phyloP scores from a whole-genome alignment of 345 rosid species.

The Corchorus capsularis region DNA sequence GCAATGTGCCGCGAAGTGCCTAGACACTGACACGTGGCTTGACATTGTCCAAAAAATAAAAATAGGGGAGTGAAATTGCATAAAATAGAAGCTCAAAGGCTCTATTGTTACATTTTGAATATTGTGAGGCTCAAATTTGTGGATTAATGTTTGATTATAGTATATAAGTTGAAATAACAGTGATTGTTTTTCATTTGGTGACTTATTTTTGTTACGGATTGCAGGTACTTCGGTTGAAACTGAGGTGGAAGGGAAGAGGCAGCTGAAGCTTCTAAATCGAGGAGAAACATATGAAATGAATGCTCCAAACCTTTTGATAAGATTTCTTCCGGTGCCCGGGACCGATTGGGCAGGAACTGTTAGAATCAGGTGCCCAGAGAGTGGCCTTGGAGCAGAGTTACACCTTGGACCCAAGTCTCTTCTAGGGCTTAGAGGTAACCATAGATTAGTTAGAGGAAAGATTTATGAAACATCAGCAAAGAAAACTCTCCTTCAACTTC shows the following conservation, averaged over 20 bases:
- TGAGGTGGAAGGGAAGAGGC: constrained; percentile 62
- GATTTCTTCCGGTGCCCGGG: constrained; percentile 57
- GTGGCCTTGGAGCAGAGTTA: constrained; percentile 63
- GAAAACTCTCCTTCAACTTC: constrained; percentile 45
- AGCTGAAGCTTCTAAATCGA: constrained; percentile 51
- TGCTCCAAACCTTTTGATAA: constrained; percentile 62
- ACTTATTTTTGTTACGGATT: background rate
- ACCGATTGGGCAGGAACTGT: constrained; percentile 74
- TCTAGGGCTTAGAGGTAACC: constrained; percentile 39
- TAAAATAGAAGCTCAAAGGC: too few relatives aligned
- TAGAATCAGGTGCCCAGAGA: constrained; percentile 57
- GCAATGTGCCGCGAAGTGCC: too few relatives aligned
- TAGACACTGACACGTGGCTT: too few relatives aligned
- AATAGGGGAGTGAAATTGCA: too few relatives aligned
- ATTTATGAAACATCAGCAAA: constrained; percentile 50
- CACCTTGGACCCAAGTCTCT: constrained; percentile 42
- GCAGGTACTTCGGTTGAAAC: constrained; percentile 70
- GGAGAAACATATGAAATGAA: constrained; percentile 82
- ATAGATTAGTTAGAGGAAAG: constrained; percentile 63
- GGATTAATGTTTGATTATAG: too few relatives aligned
- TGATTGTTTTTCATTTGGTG: too few relatives aligned
- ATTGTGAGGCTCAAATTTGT: too few relatives aligned
- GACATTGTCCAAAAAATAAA: too few relatives aligned
- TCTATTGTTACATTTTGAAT: too few relatives aligned
- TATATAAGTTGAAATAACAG: too few relatives aligned